These are phyloP conservation scores for Extremus antarcticus DNA, from an alignment of 495 filamentous ascomycete species.

Conservation along the genomic window DNA sequence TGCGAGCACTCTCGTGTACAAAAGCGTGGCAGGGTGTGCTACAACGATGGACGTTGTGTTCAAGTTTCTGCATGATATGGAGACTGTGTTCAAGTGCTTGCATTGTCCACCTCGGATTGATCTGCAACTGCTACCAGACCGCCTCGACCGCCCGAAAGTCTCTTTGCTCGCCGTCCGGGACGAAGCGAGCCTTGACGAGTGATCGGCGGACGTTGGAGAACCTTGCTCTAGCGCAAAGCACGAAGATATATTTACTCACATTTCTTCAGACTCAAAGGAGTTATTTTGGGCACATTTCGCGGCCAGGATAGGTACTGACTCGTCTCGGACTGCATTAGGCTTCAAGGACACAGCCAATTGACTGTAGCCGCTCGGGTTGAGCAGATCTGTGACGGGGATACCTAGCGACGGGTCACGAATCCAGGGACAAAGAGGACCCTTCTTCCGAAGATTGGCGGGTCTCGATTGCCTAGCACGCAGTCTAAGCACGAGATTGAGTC, in stretches of 20 bases:
- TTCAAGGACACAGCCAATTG: background rate
- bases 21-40: background rate
- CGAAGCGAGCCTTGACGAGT: background rate
- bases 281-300: background rate
- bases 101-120: background rate
- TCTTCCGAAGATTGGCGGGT: slow-evolving; percentile 8
- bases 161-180: background rate
- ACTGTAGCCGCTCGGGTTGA: background rate
- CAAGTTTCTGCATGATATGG: background rate
- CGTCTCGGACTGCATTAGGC: background rate
- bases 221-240: background rate
- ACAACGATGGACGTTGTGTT: background rate
- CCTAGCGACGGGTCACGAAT: slow-evolving; percentile 3
- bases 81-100: slow-evolving; percentile 8
- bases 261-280: background rate
- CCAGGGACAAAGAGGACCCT: slow-evolving; percentile 5
- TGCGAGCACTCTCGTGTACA: slow-evolving; percentile 9
- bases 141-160: background rate
- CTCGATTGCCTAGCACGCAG: slow-evolving; percentile 5
- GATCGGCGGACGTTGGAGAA: background rate
- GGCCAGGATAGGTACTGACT: background rate
- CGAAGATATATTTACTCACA: background rate
- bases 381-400: slow-evolving; percentile 7
- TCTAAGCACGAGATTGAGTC: background rate
- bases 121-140: background rate